A percentile compares a stretch with the other conserved stretches of the same genome.
phyloP scores from a whole-genome alignment of 331 rosid genomes.

The Saraca asoca region DNA sequence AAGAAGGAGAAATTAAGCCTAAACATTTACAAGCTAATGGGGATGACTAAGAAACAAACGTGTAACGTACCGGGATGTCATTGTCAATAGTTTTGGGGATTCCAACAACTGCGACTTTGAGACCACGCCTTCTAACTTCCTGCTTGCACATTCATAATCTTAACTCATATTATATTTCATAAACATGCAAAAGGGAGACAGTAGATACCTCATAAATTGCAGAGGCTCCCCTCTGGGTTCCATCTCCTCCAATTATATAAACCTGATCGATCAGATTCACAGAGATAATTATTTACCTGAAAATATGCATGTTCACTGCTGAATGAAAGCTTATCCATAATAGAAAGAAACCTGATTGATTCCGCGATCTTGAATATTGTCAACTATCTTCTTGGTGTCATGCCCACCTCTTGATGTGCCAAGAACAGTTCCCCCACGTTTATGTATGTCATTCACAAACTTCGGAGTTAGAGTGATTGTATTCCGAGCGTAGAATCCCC shows the following conservation, averaged over 20 bases:
- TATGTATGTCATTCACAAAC: conserved; percentile 78
- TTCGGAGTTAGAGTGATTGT: conserved; percentile 63
- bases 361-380: conserved; percentile 84
- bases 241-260: conserved; percentile 87
- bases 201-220: conserved; percentile 78
- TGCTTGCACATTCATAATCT: conserved; percentile 38
- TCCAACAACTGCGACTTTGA: conserved; percentile 79
- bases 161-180: too few relatives aligned
- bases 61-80: conserved; percentile 81
- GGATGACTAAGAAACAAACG: too few relatives aligned
- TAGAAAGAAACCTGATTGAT: conserved; percentile 85
- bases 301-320: too few relatives aligned
- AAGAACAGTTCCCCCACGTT: conserved; percentile 84
- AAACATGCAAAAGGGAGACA: too few relatives aligned
- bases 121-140: conserved; percentile 80
- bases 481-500: conserved; percentile 80
- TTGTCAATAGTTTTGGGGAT: conserved; percentile 90
- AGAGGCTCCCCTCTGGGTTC: conserved; percentile 82
- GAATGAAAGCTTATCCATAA: too few relatives aligned
- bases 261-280: too few relatives aligned
- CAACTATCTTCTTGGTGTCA: conserved; percentile 77
- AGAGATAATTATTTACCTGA: too few relatives aligned
- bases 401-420: conserved; percentile 89
- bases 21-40: too few relatives aligned
- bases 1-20: too few relatives aligned